Evolutionary conservation across 2,329 filamentous ascomycete genomes (phyloP), one percentile per base, ranked within the genome.

Genomic region (Mycosphaerelloides madeirae): DNA sequence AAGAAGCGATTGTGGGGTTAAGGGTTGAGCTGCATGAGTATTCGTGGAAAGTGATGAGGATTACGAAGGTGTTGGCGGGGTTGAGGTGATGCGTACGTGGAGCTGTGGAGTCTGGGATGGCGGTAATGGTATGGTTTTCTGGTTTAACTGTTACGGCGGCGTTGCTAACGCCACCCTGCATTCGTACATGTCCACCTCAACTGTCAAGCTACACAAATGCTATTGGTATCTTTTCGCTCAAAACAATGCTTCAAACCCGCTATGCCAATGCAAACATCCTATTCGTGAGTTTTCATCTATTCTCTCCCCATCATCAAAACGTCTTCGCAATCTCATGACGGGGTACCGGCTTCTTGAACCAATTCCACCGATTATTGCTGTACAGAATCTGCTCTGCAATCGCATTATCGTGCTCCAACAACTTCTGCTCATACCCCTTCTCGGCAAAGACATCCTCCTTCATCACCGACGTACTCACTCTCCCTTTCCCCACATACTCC

Each of bases 371-470:
- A 19, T 53, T 54, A 22, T 52, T 54, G 15, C 44, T 48, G 18
- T 35, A 48, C 13, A 54, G 22, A 15, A 53, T 47, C 43, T 53
- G 42, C 11, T 50, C 52, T 19, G 43, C 49, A 13, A 49, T 38
- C 19, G 37, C 45, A 15, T 48, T 48, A 38, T 55, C 53, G 31
- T 54, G 51, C 32, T 43, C n/a, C 16, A 56, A 16, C 7, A 54
- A 40, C 29, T 36, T 38, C 31, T 54, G 42, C 39, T 56, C 53
- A 34, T 50, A 56, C 3, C 53, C 53, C 14, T 40, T 44, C 38
- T 48, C 46, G 1, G 53, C 53, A 29, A 56, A 52, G 2, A 49
- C 31, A 31, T 60, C 55, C 36, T 61, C 60, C 8, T 48, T 51
- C 54, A 62, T 57, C 2, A 50, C 37, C 1, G 16, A 32, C 1